A percentile compares a stretch with the other conserved stretches of the same genome.
Evolutionary conservation across 2,329 filamentous ascomycete genomes (phyloP).

Genomic region (Cordyceps cicadae): DNA sequence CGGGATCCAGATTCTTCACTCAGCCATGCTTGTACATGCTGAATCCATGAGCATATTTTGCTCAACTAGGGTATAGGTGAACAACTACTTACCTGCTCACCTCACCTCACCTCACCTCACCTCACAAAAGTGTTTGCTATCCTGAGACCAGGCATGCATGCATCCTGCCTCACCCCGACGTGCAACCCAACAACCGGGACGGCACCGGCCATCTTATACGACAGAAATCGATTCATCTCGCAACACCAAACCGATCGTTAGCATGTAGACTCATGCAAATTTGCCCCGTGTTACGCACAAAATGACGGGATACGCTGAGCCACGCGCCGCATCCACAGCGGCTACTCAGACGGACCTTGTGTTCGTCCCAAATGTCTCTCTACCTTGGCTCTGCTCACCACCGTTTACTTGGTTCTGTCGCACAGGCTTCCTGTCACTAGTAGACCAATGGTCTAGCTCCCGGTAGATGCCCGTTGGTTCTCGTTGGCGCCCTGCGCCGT

Average conservation of each 20-base stretch:
- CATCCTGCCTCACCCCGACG: background rate
- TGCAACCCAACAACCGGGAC: background rate
- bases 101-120: too few relatives aligned
- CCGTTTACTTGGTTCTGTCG: background rate
- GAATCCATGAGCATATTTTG: background rate
- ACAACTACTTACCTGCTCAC: too few relatives aligned
- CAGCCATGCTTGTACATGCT: slow-evolving; percentile 7
- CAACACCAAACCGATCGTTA: background rate
- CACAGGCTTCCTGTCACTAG: background rate
- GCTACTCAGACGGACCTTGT: background rate
- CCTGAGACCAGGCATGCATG: background rate
- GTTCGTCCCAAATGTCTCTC: background rate
- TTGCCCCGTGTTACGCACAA: background rate
- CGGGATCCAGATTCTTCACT: slow-evolving; percentile 10
- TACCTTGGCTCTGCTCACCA: background rate
- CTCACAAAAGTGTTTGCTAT: background rate
- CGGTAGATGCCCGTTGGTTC: background rate
- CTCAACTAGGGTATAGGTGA: background rate
- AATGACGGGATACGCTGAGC: background rate
- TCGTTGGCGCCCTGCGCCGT: background rate
- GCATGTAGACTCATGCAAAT: background rate
- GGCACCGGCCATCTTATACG: background rate
- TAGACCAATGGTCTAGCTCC: background rate
- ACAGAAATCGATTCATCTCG: background rate
- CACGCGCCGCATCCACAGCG: background rate